Evolutionary conservation across 306 rosid genomes (phyloP).

Genomic region (Prunus fruticosa): DNA sequence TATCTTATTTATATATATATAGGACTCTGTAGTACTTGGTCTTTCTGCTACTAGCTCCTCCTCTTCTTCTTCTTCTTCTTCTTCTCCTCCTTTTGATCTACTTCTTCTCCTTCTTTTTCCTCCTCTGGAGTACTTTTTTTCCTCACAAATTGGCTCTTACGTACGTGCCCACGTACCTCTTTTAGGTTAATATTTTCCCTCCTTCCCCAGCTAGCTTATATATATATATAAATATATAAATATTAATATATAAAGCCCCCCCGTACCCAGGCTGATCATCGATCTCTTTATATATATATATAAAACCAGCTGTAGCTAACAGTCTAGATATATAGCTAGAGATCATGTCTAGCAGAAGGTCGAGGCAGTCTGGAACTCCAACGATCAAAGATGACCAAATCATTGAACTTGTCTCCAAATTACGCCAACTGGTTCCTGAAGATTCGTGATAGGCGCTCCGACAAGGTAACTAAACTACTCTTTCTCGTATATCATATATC

Average conservation of each 20-base stretch:
- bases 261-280: background rate
- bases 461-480: conserved; percentile 50
- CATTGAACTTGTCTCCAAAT: conserved; percentile 86
- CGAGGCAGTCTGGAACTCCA: conserved; percentile 69
- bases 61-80: background rate
- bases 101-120: background rate
- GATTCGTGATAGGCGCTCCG: conserved; percentile 81
- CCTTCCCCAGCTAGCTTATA: background rate
- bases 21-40: conserved; percentile 19
- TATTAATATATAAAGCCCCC: background rate
- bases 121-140: background rate
- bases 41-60: background rate
- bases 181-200: conserved; percentile 1
- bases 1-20: conserved; percentile 36
- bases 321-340: background rate
- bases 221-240: background rate
- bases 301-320: background rate
- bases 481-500: too few species aligned
- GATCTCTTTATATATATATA: background rate
- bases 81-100: background rate
- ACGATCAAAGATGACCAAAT: conserved; percentile 94
- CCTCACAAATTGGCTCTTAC: background rate
- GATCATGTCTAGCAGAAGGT: conserved; percentile 86
- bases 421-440: conserved; percentile 99
- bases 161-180: background rate